Base-by-base conservation (phyloP, 164 flowering plant genomes). In the Protea cynaroides region DNA sequence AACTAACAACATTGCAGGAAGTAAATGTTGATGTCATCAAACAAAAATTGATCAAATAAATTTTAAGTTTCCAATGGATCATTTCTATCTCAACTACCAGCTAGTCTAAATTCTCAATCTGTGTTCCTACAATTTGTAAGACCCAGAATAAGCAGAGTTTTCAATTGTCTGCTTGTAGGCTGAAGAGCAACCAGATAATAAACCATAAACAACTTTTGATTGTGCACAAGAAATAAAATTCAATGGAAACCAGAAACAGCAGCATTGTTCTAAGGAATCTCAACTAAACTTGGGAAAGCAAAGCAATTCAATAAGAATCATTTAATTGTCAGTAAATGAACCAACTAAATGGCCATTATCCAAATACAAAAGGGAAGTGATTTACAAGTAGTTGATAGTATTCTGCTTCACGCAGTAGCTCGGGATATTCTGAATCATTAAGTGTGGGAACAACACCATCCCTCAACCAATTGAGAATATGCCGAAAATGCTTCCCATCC, bases 401-500 rank as follows among this genome's bases (percentile, higher is more conserved):
- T 74, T 92, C 96, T 36, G 96, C 97, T 72, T 92, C 98, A 49
- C 84, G 82, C 58, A 83, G 75, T 70, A 92, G 86, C 84, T 92
- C 94, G 6, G 64, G 50, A 65, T 79, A 90, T 55, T 86, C 82
- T 40, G 79, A 49, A n/a, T 88, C 93, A 22, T 66, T 68, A 29
- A 90, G 70, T 1, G 75, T 56, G 21, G 98, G 97, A 77, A 90
- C 77, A 54, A 81, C 81, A 36, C 97, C 98, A 83, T 92, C 98
- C 73, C 98, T 85, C 79, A 92, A 79, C 97, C 97, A 92, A 65
- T 92, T 92, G 22, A 92, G 75, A 58, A 92, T 81, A 68, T 92
- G 94, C 63, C 98, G 86, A 78, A 92, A 92, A 75, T 85, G 94
- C 71, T 83, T 82, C 22, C 97, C 97, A 80, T 92, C 98, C 77